Percentiles rank a stretch among this genome's conserved stretches.
Conservation (phyloP, 202 grass and related monocot genomes). For the Zoysia matrella region DNA sequence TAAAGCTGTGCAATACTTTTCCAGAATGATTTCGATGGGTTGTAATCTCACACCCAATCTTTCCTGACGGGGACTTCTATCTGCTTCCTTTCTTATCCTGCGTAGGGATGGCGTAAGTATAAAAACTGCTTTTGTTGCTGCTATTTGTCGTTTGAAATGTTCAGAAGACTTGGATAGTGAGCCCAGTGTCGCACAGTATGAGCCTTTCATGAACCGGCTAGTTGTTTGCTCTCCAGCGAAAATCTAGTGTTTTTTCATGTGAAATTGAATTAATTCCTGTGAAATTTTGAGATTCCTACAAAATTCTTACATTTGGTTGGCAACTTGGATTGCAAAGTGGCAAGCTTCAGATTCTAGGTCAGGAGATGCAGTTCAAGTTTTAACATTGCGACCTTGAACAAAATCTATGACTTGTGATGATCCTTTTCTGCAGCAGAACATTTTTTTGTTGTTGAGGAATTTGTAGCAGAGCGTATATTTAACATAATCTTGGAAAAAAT, state of each 20-base stretch:
- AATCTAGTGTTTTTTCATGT: too few relatives aligned
- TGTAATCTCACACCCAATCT: constrained; percentile 28
- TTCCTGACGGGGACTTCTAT: constrained; percentile 34
- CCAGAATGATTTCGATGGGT: constrained; percentile 24
- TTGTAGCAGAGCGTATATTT: too few relatives aligned
- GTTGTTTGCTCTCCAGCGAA: constrained; percentile 3
- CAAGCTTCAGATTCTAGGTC: neutral
- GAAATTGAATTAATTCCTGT: too few relatives aligned
- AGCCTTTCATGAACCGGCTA: constrained; percentile 21
- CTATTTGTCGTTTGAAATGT: constrained; percentile 26
- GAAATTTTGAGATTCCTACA: too few relatives aligned
- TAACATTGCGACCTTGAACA: neutral
- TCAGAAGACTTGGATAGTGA: constrained; percentile 4
- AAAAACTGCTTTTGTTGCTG: constrained; percentile 9
- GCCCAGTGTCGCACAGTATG: neutral
- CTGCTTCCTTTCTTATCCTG: constrained; percentile 16
- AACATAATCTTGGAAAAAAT: neutral
- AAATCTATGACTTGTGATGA: neutral
- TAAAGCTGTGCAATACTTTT: constrained; percentile 30
- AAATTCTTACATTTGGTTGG: too few relatives aligned
- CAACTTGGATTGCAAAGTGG: neutral
- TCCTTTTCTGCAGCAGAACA: neutral
- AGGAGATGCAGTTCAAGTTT: neutral
- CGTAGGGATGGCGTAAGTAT: constrained; percentile 31
- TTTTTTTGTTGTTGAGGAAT: neutral